phyloP scores from a whole-genome alignment of 768 basidiomycete genomes.

The Pleurotus salmoneostramineus region DNA sequence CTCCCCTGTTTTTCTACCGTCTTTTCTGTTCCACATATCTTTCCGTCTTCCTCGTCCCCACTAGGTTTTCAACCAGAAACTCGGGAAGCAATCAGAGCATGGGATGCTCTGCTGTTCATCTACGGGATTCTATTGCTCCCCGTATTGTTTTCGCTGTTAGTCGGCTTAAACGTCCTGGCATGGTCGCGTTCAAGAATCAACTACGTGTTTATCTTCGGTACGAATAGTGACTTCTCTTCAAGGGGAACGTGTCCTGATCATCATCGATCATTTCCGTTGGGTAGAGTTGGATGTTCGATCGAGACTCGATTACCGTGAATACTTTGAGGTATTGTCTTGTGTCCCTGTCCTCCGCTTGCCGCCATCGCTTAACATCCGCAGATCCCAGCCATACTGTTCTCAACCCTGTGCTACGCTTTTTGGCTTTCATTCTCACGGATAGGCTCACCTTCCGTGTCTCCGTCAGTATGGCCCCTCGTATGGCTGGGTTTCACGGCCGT shows the following conservation, averaged over 20 bases:
- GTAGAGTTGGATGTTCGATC: constrained; percentile 69
- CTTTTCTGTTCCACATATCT: neutral
- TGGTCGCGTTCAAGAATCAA: constrained; percentile 82
- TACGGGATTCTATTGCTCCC: constrained; percentile 78
- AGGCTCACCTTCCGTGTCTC: constrained; percentile 48
- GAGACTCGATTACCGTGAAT: constrained; percentile 75
- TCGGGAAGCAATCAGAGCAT: constrained; percentile 54
- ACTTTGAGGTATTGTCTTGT: constrained; percentile 40
- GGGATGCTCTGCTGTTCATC: constrained; percentile 71
- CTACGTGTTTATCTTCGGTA: constrained; percentile 90
- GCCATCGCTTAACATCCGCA: constrained; percentile 24
- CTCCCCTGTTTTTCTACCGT: neutral
- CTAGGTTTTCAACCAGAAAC: constrained; percentile 55
- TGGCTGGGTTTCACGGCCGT: constrained; percentile 68
- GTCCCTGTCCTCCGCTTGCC: constrained; percentile 9
- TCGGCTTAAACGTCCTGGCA: constrained; percentile 80
- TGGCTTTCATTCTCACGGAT: constrained; percentile 78
- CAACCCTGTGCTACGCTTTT: constrained; percentile 72
- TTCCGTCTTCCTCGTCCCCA: neutral
- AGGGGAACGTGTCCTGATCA: neutral
- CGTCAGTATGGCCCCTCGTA: constrained; percentile 74
- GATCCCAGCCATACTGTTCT: constrained; percentile 80
- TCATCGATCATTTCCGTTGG: neutral
- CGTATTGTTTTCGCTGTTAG: constrained; percentile 66
- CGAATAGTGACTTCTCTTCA: constrained; percentile 15